phyloP scores from a whole-genome alignment of 169 alveolate genomes.

The Cryptosporidium ubiquitum region DNA sequence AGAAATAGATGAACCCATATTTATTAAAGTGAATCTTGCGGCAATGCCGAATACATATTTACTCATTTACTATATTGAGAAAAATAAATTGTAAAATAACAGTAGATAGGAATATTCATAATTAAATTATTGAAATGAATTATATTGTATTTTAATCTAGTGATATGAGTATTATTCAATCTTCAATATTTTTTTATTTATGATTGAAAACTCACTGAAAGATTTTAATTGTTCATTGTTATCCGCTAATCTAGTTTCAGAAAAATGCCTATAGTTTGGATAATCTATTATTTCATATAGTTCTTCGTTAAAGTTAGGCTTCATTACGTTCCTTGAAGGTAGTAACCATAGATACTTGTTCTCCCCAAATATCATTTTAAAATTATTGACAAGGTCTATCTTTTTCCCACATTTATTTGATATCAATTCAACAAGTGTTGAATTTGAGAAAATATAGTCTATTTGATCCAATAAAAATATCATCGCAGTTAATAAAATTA shows the following conservation, averaged over 20 bases:
- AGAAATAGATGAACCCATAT: constrained; percentile 66
- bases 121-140: not conserved
- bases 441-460: constrained; percentile 60
- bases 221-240: not conserved
- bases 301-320: constrained; percentile 71
- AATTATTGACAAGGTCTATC: not conserved
- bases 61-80: not conserved
- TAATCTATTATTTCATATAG: constrained; percentile 36
- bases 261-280: not conserved
- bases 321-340: constrained; percentile 53
- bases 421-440: constrained; percentile 74
- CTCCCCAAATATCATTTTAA: constrained; percentile 74
- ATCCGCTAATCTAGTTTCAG: constrained; percentile 14
- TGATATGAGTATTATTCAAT: not conserved
- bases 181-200: not conserved
- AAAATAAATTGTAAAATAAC: not conserved
- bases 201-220: not conserved
- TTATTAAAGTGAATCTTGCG: constrained; percentile 14
- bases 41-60: not conserved
- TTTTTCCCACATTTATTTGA: constrained; percentile 71
- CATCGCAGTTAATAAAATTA: constrained; percentile 63
- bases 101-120: not conserved
- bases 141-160: not conserved
- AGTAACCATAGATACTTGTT: constrained; percentile 62
- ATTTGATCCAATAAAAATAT: constrained; percentile 70